Conservation (phyloP, 495 filamentous ascomycete species). For the Penicillium silybi region DNA sequence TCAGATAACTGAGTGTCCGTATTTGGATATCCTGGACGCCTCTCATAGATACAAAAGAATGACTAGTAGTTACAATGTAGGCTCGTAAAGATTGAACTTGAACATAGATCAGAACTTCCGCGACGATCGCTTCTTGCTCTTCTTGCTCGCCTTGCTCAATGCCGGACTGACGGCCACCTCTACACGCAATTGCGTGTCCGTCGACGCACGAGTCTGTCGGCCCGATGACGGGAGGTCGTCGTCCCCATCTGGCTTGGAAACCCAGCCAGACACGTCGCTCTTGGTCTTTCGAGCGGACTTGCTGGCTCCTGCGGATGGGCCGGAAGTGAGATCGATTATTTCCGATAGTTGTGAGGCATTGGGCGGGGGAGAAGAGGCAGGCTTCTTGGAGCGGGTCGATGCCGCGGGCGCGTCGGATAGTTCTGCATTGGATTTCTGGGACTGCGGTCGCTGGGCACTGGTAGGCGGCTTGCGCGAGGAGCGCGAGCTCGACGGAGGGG, state of each 20-base stretch:
- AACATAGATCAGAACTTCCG: constrained; percentile 2
- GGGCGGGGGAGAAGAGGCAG: constrained; percentile 1
- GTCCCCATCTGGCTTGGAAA: constrained; percentile 39
- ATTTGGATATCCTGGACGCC: not conserved
- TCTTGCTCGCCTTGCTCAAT: constrained; percentile 5
- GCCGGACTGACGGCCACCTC: constrained; percentile 28
- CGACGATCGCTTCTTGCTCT: constrained; percentile 14
- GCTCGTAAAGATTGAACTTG: not conserved
- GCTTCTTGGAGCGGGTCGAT: constrained; percentile 12
- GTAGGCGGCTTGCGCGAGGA: constrained; percentile 14
- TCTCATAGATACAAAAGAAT: not conserved
- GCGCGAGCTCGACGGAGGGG: constrained; percentile 2
- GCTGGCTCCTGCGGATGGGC: constrained; percentile 32
- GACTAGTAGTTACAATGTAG: not conserved
- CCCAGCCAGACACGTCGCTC: constrained; percentile 17
- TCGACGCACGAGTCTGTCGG: constrained; percentile 20
- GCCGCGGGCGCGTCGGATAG: constrained; percentile 6
- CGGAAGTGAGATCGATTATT: constrained; percentile 45
- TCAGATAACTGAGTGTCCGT: too few relatives aligned
- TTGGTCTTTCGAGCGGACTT: constrained; percentile 1
- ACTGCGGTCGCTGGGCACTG: constrained; percentile 9
- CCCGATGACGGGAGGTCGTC: constrained; percentile 11
- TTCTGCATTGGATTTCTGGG: constrained; percentile 5
- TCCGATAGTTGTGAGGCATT: constrained; percentile 23
- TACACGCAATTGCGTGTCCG: constrained; percentile 14